Conservation (phyloP, 2,329 filamentous ascomycete genomes). For the Calonectria fujianensis region DNA sequence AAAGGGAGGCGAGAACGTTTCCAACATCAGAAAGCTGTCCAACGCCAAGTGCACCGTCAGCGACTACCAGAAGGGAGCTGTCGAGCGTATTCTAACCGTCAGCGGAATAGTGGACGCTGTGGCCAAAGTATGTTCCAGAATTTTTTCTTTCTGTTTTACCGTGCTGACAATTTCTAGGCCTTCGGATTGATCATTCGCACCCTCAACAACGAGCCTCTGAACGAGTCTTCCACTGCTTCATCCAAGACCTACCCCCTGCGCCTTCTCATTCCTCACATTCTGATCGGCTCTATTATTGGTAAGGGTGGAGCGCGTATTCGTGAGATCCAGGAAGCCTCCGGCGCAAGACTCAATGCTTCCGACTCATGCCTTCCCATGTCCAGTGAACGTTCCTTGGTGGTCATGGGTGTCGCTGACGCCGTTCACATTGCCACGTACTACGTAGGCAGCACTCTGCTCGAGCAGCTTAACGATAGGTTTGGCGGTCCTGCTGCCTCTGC, state of each 20-base stretch:
- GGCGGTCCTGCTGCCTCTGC: conserved; percentile 97
- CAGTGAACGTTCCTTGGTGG: conserved; percentile 96
- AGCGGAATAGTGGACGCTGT: conserved; percentile 97
- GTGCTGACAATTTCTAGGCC: conserved; percentile 74
- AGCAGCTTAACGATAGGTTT: conserved; percentile 97
- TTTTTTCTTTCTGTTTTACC: not conserved
- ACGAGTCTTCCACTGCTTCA: conserved; percentile 89
- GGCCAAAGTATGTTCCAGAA: conserved; percentile 84
- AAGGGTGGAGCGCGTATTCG: conserved; percentile 97
- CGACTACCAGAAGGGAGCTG: conserved; percentile 97
- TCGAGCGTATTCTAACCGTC: conserved; percentile 97
- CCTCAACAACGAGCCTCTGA: conserved; percentile 95
- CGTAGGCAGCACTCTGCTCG: conserved; percentile 96
- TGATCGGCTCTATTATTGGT: conserved; percentile 99
- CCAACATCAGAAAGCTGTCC: conserved; percentile 94
- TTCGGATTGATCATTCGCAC: conserved; percentile 99
- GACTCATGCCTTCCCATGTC: conserved; percentile 96
- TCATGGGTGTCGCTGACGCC: conserved; percentile 97
- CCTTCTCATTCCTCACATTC: conserved; percentile 94
- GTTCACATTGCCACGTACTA: conserved; percentile 99
- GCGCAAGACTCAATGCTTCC: conserved; percentile 95
- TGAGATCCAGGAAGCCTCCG: conserved; percentile 98
- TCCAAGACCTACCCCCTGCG: conserved; percentile 98
- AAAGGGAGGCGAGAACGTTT: conserved; percentile 98
- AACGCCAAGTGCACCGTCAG: conserved; percentile 99